A percentile compares a stretch with the other conserved stretches of the same genome.
phyloP scores from a whole-genome alignment of 345 rosid species.

The Euclidium syriacum region DNA sequence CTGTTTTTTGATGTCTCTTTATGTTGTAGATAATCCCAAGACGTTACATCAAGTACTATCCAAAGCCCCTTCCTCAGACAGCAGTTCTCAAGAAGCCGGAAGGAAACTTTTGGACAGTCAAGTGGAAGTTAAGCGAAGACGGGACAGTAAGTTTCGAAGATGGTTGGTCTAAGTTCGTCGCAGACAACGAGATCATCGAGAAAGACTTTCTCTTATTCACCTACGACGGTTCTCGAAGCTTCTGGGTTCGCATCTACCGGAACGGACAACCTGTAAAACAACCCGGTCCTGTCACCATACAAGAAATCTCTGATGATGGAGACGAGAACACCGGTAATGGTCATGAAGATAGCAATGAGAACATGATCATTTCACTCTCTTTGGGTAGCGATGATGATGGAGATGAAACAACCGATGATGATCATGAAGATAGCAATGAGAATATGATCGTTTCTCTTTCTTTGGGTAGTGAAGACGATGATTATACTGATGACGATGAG shows the following conservation, averaged over 20 bases:
- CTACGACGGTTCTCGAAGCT: slow-evolving; percentile 16
- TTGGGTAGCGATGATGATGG: slow-evolving; percentile 3
- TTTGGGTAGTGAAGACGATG: slow-evolving; percentile 10
- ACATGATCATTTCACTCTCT: slow-evolving; percentile 18
- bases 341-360: neutral
- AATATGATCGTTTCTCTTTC: slow-evolving; percentile 19
- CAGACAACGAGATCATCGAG: neutral
- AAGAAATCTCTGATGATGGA: slow-evolving; percentile 18
- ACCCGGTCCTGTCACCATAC: neutral
- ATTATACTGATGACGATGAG: neutral
- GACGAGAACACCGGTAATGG: neutral
- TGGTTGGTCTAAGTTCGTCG: slow-evolving; percentile 19
- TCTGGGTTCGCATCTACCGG: slow-evolving; percentile 6
- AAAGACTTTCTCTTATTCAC: slow-evolving; percentile 4
- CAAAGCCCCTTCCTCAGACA: slow-evolving; percentile 17
- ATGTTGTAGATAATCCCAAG: slow-evolving; percentile 11
- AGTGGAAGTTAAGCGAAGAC: slow-evolving; percentile 1
- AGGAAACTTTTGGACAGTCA: slow-evolving; percentile 17
- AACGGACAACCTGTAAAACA: neutral
- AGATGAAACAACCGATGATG: neutral
- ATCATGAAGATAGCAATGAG: neutral
- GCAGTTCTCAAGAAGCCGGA: slow-evolving; percentile 15
- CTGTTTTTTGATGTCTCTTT: no score
- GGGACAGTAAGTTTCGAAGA: slow-evolving; percentile 5
- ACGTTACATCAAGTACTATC: slow-evolving; percentile 7